Base-by-base conservation (phyloP, 805 yeast species). In the Barnettozyma salicaria region DNA sequence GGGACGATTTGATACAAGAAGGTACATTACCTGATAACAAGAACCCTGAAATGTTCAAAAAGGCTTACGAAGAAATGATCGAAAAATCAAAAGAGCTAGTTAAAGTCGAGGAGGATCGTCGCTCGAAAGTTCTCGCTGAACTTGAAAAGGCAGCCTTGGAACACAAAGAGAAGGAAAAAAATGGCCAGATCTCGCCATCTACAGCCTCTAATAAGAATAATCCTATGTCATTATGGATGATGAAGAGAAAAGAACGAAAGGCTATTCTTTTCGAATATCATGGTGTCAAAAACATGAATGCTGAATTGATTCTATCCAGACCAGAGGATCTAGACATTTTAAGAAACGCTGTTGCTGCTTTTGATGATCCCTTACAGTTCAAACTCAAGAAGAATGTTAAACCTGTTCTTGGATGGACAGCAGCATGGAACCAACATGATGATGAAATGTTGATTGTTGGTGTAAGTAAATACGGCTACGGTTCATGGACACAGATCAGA, bases 401-500 rank as follows among this genome's bases (percentile, higher is more conserved):
- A 61, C 77, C 80, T 18, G 97, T 88, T 8, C 78, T 78, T 52
- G 90, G 84, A 30, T 92, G 99, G 99, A 74, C 75, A 36, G 85
- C 95, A 50, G 78, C 76, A 20, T 92, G 99, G 99, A 67, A 68
- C 3, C 67, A 70, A 11, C 75, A 69, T 22, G 95, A 92, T 55
- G 99, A 92, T 58, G 83, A 88, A 35, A 83, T 78, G 77, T 68
- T 92, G 37, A 59, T 92, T 43, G 75, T 84, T 24, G 99, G 99
- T 45, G 83, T 90, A 17, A 72, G 74, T 53, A 88, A 86, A 61
- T 89, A 89, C 60, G 99, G 99, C 0, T 89, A 87, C 59, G 97
- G 97, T 13, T 80, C 96, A 1, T 92, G 98, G 98, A 58, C 72
- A 3, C 89, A 84, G 53, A 89, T 92, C 31, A 71, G 98, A 55